Base-by-base conservation (phyloP, 768 basidiomycete genomes). In the Xerocomellus intermedius region DNA sequence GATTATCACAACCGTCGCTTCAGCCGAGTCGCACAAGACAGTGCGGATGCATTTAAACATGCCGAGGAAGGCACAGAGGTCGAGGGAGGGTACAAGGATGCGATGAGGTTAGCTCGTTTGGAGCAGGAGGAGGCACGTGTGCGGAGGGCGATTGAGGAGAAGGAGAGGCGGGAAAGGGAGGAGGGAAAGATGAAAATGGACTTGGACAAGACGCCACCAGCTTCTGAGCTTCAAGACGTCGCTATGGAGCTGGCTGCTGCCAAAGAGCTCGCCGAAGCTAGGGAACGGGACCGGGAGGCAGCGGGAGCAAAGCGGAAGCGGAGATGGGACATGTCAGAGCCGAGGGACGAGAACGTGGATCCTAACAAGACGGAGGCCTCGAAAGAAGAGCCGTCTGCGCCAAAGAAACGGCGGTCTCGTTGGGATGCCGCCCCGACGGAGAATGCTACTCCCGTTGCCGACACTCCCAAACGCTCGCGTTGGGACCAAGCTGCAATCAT, bases 1-100 rank as follows among this genome's bases (percentile, higher is more conserved):
- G 96, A 97, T 69, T 99, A 98, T 68, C 96, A 98, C 69, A 86
- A 89, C 66, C 84, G 94, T 54, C 84, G 94, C 39, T 98, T 98
- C 71, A 83, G 82, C 64, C 86, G 97, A 47, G 82, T 87, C 55
- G 88, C 87, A 28, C 82, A 87, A 57, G 89, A 89, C 39, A 89
- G 91, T 50, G 82, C 81, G 9, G 90, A 93, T 73, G 91, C 85
- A 0, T 94, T 92, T 63, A 75, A 82, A 55, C 79, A 85, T 36
- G 78, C 66, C 4, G 83, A 84, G 55, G 89, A 88, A 50, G 88
- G 85, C 0, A 77, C 77, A 59, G 83, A 84, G 28, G 79, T 81
- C 1, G 91, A 93, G 66, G 92, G 93, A 43, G 90, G 91, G 4
- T 99, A 98, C 71, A 95, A 91, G 68, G 96, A 98, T 68, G 91